Evolutionary conservation across 371 early-diverging fungal species (phyloP).

Genomic region (Synchytrium microbalum): DNA sequence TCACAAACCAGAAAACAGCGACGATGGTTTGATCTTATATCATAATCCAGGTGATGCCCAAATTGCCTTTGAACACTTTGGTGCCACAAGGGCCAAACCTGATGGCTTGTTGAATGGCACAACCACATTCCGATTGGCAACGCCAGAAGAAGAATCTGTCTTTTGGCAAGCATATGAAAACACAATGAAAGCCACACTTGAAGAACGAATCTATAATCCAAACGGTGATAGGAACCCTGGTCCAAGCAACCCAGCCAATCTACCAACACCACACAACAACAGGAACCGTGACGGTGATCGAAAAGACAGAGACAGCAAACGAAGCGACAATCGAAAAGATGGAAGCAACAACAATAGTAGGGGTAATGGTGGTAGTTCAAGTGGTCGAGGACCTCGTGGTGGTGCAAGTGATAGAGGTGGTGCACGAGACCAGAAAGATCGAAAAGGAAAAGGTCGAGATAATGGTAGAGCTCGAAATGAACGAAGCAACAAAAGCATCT

Average conservation of each 20-base stretch:
- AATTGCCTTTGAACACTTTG: not conserved
- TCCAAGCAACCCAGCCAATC: too few species aligned
- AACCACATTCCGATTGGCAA: not conserved
- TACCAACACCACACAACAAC: too few species aligned
- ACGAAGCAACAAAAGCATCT: too few species aligned
- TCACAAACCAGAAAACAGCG: not conserved
- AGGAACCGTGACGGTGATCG: too few species aligned
- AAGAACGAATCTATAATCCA: not conserved
- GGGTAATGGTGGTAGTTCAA: too few species aligned
- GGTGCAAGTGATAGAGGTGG: too few species aligned
- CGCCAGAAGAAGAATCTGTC: not conserved
- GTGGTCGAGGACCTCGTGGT: too few species aligned
- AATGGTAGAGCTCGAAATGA: too few species aligned
- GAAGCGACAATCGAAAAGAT: too few species aligned
- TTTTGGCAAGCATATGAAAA: not conserved
- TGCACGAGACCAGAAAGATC: too few species aligned
- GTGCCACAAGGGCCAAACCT: not conserved
- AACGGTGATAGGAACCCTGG: not conserved
- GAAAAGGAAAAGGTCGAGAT: too few species aligned
- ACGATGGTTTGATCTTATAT: not conserved
- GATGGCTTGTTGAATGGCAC: not conserved
- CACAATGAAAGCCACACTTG: not conserved
- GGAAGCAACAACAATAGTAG: not conserved
- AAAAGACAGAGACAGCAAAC: too few species aligned
- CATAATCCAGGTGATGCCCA: not conserved